phyloP scores from a whole-genome alignment of 352 stramenopile genomes.

The Phytophthora fragariaefolia region DNA sequence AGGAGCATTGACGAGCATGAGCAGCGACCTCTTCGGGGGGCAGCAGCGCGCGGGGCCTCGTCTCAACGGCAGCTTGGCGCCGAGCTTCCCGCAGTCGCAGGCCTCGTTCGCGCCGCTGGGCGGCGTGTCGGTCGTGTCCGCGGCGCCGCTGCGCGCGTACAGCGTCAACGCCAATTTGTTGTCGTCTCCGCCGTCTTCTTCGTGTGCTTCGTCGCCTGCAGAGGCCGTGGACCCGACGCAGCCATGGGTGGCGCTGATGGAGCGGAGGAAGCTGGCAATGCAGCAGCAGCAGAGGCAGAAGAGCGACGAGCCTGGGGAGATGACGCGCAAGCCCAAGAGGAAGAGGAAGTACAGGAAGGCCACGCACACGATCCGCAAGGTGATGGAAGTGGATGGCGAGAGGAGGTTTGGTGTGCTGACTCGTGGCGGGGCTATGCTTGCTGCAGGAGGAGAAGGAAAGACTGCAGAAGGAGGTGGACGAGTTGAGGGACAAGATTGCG shows the following conservation, averaged over 20 bases:
- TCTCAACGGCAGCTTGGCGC: constrained; percentile 1
- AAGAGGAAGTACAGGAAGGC: constrained; percentile 42
- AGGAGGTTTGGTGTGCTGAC: constrained; percentile 1
- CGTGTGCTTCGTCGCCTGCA: constrained; percentile 21
- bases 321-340: constrained; percentile 17
- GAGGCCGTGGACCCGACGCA: constrained; percentile 9
- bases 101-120: constrained; percentile 13
- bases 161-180: constrained; percentile 11
- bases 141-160: constrained; percentile 8
- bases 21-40: constrained; percentile 4
- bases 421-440: neutral
- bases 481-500: constrained; percentile 34
- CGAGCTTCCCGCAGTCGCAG: constrained; percentile 23
- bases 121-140: constrained; percentile 3
- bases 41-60: neutral
- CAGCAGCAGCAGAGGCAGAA: constrained; percentile 7
- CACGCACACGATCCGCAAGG: constrained; percentile 43
- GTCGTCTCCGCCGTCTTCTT: constrained; percentile 23
- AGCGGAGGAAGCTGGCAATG: constrained; percentile 3
- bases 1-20: constrained; percentile 1
- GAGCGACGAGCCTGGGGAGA: constrained; percentile 1
- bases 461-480: constrained; percentile 32
- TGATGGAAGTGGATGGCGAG: neutral
- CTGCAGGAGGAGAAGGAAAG: constrained; percentile 40
- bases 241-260: constrained; percentile 27